Percentiles rank a stretch among this genome's conserved stretches.
Conservation (phyloP, 306 rosid species). For the Bauhinia variegata region DNA sequence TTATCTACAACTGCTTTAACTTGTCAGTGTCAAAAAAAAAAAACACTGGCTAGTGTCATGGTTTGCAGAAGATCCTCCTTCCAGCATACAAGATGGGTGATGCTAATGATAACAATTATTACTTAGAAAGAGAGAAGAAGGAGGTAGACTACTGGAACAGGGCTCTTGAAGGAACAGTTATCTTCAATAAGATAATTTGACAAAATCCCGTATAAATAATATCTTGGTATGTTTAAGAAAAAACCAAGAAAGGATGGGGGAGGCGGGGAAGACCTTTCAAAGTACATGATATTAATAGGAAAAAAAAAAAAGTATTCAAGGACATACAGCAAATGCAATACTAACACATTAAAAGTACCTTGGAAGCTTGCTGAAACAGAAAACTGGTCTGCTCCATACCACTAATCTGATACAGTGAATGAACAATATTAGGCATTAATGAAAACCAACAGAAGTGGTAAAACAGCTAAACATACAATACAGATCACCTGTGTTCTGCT, state of each 20-base stretch:
- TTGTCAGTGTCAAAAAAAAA: background rate
- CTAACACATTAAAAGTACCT: conserved; percentile 53
- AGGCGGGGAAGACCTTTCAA: no score
- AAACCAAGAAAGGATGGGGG: no score
- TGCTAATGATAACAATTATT: conserved; percentile 20
- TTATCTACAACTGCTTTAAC: no score
- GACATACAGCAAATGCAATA: conserved; percentile 17
- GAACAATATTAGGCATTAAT: conserved; percentile 26
- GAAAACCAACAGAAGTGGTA: conserved; percentile 24
- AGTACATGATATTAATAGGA: background rate
- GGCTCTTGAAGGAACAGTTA: background rate
- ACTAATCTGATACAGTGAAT: conserved; percentile 68
- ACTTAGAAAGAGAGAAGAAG: background rate
- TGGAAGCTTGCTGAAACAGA: conserved; percentile 96
- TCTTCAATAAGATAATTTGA: conserved; percentile 4
- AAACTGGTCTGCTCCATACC: conserved; percentile 99
- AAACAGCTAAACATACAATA: conserved; percentile 16
- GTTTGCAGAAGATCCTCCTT: conserved; percentile 13
- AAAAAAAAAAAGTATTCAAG: conserved; percentile 1
- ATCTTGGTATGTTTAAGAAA: background rate
- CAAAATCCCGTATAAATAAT: conserved; percentile 18
- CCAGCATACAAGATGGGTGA: background rate
- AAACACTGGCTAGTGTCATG: background rate
- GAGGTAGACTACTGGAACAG: conserved; percentile 6
- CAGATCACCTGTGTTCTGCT: no score